Percentiles rank a stretch among this genome's conserved stretches.
These are phyloP conservation scores for Picochlorum sp. DNA, from an alignment of 139 green algal species.

Conservation along the genomic window DNA sequence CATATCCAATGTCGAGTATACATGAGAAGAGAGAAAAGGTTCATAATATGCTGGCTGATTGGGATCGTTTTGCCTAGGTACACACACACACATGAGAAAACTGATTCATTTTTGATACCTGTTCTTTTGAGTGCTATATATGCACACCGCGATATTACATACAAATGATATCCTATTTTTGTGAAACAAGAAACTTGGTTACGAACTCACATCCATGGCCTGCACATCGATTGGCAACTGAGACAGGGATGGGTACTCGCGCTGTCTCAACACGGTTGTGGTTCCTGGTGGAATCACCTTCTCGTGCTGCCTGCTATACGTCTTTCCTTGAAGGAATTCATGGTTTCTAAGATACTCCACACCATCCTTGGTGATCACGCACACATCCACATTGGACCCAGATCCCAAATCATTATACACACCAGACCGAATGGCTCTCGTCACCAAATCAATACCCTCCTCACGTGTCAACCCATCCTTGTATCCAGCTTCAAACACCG, in stretches of 20 bases:
- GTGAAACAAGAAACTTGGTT: no score
- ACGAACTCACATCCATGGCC: no score
- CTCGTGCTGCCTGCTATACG: slow-evolving; percentile 70
- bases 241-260: no score
- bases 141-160: no score
- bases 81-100: background rate
- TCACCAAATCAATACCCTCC: slow-evolving; percentile 78
- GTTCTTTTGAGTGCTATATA: background rate
- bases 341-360: slow-evolving; percentile 86
- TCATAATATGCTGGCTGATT: slow-evolving; percentile 2
- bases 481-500: slow-evolving; percentile 92
- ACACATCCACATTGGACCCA: slow-evolving; percentile 96
- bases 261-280: slow-evolving; percentile 43
- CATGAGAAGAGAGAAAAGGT: background rate
- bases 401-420: slow-evolving; percentile 96
- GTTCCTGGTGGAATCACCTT: slow-evolving; percentile 64
- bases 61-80: background rate
- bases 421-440: slow-evolving; percentile 61
- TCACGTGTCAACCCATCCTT: slow-evolving; percentile 86
- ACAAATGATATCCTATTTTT: no score
- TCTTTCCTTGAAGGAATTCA: slow-evolving; percentile 80
- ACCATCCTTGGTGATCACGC: slow-evolving; percentile 83
- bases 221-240: no score
- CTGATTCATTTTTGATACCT: background rate
- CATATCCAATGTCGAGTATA: background rate